Evolutionary conservation across 345 rosid species (phyloP).

Genomic region (Dipteronia sinensis): DNA sequence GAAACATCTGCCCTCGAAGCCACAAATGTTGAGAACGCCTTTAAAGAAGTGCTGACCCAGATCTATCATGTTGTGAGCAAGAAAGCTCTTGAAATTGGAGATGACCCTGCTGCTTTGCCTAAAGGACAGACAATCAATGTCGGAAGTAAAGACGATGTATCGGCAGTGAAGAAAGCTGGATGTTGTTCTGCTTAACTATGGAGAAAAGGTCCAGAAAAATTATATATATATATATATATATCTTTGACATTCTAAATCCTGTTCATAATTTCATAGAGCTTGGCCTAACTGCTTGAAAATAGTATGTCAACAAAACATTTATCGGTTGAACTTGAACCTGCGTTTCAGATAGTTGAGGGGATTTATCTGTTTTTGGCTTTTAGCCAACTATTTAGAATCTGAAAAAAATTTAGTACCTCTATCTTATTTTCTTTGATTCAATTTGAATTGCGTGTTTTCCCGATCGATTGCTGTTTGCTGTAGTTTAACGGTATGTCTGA

Average conservation of each 20-base stretch:
- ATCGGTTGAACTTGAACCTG: constrained; percentile 6
- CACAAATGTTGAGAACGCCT: constrained; percentile 76
- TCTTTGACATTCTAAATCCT: constrained; percentile 13
- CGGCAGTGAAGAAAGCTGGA: constrained; percentile 74
- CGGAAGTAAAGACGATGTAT: constrained; percentile 71
- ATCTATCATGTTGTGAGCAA: constrained; percentile 76
- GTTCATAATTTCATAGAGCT: constrained; percentile 19
- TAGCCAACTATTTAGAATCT: constrained; percentile 13
- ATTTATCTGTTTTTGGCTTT: background rate
- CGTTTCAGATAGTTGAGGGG: too few species aligned
- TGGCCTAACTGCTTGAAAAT: constrained; percentile 6
- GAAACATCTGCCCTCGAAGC: constrained; percentile 93
- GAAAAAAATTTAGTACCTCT: constrained; percentile 1
- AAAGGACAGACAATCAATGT: constrained; percentile 78
- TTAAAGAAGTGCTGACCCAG: constrained; percentile 81
- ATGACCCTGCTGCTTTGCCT: constrained; percentile 81
- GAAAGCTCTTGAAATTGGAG: constrained; percentile 81
- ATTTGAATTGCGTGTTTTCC: background rate
- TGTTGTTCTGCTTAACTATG: constrained; percentile 61
- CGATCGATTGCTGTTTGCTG: background rate
- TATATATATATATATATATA: too few species aligned
- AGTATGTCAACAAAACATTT: background rate
- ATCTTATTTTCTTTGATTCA: constrained; percentile 10
- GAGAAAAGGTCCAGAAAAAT: constrained; percentile 1
- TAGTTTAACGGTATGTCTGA: background rate